Evolutionary conservation across 495 filamentous ascomycete genomes (phyloP).

Genomic region (Thermothielavioides terrestris): DNA sequence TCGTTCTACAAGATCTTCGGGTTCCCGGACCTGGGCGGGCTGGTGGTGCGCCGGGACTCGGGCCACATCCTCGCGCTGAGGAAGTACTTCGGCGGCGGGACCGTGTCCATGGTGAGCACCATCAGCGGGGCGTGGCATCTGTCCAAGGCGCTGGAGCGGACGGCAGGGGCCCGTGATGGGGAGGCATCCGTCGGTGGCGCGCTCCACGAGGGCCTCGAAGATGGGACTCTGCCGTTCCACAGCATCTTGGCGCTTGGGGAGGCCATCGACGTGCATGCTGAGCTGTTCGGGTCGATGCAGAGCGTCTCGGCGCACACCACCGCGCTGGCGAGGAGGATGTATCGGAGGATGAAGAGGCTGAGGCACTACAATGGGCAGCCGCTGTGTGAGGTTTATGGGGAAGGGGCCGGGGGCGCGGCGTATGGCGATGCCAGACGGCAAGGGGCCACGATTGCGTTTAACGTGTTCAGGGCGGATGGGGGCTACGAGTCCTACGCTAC

Average conservation of each 20-base stretch:
- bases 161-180: not conserved
- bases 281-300: constrained; percentile 54
- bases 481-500: constrained; percentile 48
- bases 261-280: constrained; percentile 57
- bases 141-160: constrained; percentile 40
- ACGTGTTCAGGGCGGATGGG: constrained; percentile 48
- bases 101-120: constrained; percentile 59
- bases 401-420: constrained; percentile 11
- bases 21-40: constrained; percentile 64
- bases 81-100: constrained; percentile 71
- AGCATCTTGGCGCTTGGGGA: constrained; percentile 62
- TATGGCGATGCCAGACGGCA: constrained; percentile 53
- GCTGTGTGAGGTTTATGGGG: constrained; percentile 51
- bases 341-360: constrained; percentile 42
- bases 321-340: constrained; percentile 45
- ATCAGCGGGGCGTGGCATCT: constrained; percentile 55
- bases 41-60: constrained; percentile 57
- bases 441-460: constrained; percentile 66
- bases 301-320: constrained; percentile 55
- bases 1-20: constrained; percentile 82
- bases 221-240: constrained; percentile 74
- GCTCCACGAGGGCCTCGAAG: constrained; percentile 62
- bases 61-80: constrained; percentile 53
- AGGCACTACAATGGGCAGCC: constrained; percentile 50
- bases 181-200: not conserved